These are phyloP conservation scores for Schrenkiella parvula DNA, from an alignment of 345 rosid species.

Conservation along the genomic window DNA sequence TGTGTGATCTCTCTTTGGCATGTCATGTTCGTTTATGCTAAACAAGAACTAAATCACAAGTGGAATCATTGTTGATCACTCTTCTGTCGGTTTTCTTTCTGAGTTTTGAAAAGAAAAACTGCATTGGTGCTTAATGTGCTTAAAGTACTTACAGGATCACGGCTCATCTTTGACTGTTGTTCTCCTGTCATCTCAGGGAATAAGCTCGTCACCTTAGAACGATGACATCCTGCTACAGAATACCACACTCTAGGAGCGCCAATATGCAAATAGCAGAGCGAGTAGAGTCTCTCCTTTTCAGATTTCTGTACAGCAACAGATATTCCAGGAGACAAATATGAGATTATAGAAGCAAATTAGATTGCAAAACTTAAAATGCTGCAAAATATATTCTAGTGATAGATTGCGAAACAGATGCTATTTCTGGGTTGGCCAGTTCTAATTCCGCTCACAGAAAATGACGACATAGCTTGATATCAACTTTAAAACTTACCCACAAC, in stretches of 20 bases:
- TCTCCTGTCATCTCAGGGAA: slow-evolving; percentile 25
- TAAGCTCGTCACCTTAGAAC: slow-evolving; percentile 35
- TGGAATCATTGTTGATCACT: not conserved
- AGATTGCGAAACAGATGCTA: not conserved
- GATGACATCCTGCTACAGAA: slow-evolving; percentile 46
- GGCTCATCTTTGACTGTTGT: slow-evolving; percentile 29
- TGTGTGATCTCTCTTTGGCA: not conserved
- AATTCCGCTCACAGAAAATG: not conserved
- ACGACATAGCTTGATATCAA: slow-evolving; percentile 2
- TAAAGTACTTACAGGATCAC: slow-evolving; percentile 42
- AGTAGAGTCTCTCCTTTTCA: slow-evolving; percentile 62
- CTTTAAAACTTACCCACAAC: slow-evolving; percentile 53
- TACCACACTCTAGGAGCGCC: slow-evolving; percentile 75
- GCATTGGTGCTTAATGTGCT: not conserved
- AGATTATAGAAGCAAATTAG: slow-evolving; percentile 9
- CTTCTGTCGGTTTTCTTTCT: not conserved
- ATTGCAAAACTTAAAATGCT: not conserved
- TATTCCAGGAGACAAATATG: slow-evolving; percentile 14
- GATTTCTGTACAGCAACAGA: slow-evolving; percentile 48
- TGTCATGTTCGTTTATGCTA: not conserved
- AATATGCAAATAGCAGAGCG: slow-evolving; percentile 56
- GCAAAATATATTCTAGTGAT: not conserved
- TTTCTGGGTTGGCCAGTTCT: not conserved
- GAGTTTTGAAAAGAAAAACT: not conserved
- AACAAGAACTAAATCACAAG: not conserved